Evolutionary conservation across 495 filamentous ascomycete genomes (phyloP), one percentile per base, ranked within the genome.

Genomic region (Choiromyces venosus): DNA sequence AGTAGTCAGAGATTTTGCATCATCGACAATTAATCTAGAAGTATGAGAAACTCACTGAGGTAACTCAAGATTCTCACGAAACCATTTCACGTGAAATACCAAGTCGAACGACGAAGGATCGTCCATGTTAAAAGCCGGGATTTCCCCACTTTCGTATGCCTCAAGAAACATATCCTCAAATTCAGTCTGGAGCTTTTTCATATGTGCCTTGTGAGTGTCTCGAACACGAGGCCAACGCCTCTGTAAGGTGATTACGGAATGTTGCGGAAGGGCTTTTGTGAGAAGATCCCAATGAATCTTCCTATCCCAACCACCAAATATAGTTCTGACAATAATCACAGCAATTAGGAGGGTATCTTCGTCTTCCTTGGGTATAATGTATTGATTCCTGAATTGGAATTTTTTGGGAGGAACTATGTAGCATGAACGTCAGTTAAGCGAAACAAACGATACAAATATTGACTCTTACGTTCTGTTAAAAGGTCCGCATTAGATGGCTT

Each of bases 31-130:
- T 79, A 82, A 70, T 84, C 80, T 37, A 80, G 67, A 71, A 67
- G 79, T 16, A 79, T 80, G 36, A 65, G 21, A 70, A 61, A 70
- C 76, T 66, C 73, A 78, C 76, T 81, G 79, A 56, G 84, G 83
- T 33, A 85, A 73, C 52, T 87, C 85, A 8, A 88, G 73, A 66
- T 86, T 85, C 19, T 83, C 81, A 61, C 82, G 82, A 21, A 88
- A 88, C 95, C 95, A 99, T 18, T 90, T 86, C 37, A 96, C 86
- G 16, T 97, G 79, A 46, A 80, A 82, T 38, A 86, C 84, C 92
- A 95, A 96, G 79, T 97, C 89, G 77, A 96, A 96, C 16, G 83
- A 84, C 40, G 88, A 83, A 7, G 93, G 84, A 74, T 96, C 82
- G 46, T 89, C 83, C 73, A 89, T 94, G 81, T 97, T 85, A 39